Percentiles rank a stretch among this genome's conserved stretches.
Evolutionary conservation across 331 rosid species (phyloP).

Genomic region (Prunus yedoensis): DNA sequence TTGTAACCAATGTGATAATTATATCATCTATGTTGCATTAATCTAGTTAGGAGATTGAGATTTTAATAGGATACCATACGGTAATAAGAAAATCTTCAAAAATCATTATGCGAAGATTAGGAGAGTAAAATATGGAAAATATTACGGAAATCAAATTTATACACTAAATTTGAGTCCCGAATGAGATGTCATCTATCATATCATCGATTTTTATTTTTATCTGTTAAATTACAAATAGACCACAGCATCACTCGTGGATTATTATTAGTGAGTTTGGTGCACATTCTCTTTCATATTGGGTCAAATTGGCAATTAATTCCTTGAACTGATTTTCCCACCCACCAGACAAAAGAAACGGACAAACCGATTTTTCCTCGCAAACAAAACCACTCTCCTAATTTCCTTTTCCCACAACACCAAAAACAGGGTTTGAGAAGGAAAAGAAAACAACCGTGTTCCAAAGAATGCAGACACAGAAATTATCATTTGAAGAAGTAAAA

Average conservation of each 20-base stretch:
- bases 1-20: neutral
- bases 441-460: neutral
- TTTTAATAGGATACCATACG: neutral
- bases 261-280: neutral
- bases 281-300: constrained; percentile 5
- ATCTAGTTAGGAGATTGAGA: no score
- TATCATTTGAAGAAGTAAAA: no score
- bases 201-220: neutral
- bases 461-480: no score
- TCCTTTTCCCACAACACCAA: neutral
- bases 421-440: neutral
- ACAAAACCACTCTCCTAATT: neutral
- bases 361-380: neutral
- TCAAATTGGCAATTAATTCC: neutral
- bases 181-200: no score
- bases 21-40: neutral
- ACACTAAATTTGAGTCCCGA: no score
- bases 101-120: no score
- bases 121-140: no score
- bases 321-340: neutral
- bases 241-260: no score
- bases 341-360: neutral
- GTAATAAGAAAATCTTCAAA: no score
- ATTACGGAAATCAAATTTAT: no score
- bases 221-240: neutral